Conservation (phyloP, 306 rosid genomes). For the Sphenostylis stenocarpa region DNA sequence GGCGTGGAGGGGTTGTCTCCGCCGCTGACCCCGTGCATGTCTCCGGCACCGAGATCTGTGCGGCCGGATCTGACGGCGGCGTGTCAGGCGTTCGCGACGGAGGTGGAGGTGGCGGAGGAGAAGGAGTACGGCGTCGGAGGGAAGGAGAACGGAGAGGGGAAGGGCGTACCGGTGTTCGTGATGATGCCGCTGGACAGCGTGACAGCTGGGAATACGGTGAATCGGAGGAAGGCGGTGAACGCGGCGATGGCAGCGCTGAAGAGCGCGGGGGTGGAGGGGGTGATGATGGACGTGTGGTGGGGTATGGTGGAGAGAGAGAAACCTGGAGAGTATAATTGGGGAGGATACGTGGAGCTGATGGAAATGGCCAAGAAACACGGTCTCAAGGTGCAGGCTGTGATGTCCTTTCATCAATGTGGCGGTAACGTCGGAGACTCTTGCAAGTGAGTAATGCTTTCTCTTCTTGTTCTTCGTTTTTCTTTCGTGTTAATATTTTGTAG, state of each 20-base stretch:
- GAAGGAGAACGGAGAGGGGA: not conserved
- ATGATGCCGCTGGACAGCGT: slow-evolving; percentile 98
- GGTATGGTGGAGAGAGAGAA: slow-evolving; percentile 87
- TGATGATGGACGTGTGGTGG: slow-evolving; percentile 99
- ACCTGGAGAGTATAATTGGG: slow-evolving; percentile 84
- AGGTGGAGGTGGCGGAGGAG: slow-evolving; percentile 6
- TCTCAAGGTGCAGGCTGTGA: slow-evolving; percentile 93
- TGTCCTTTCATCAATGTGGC: slow-evolving; percentile 96
- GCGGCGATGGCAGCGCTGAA: slow-evolving; percentile 82
- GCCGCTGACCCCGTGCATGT: slow-evolving; percentile 55
- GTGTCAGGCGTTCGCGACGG: slow-evolving; percentile 60
- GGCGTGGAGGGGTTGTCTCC: slow-evolving; percentile 36
- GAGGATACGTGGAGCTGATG: slow-evolving; percentile 74
- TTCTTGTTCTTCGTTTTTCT: not conserved
- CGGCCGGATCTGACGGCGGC: slow-evolving; percentile 72
- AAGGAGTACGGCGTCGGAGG: slow-evolving; percentile 34
- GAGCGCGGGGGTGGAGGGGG: slow-evolving; percentile 93
- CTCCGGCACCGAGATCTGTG: slow-evolving; percentile 41
- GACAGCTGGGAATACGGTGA: slow-evolving; percentile 73
- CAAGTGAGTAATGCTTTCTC: slow-evolving; percentile 52
- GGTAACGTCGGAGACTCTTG: slow-evolving; percentile 98
- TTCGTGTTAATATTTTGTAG: not conserved
- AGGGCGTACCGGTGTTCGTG: slow-evolving; percentile 89
- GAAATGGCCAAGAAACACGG: slow-evolving; percentile 95
- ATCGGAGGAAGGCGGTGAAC: slow-evolving; percentile 80